phyloP scores from a whole-genome alignment of 176 grass and related monocot species.

The Coix lacrymajobi region DNA sequence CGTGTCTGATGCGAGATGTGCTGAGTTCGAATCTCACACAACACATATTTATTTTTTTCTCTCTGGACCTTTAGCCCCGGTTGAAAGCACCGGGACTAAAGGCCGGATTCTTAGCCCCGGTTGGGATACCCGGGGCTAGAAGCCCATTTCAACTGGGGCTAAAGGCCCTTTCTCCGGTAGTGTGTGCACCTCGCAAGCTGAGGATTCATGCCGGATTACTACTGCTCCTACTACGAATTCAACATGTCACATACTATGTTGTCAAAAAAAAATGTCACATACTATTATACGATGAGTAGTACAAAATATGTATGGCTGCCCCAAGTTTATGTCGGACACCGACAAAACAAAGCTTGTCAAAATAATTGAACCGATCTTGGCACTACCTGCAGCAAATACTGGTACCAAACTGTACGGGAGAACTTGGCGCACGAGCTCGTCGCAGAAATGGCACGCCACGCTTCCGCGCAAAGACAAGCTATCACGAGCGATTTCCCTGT shows the following conservation, averaged over 20 bases:
- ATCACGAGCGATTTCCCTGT: conserved; percentile 23
- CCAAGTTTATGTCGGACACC: not conserved
- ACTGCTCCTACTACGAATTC: not conserved
- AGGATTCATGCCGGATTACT: not conserved
- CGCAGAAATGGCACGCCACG: not conserved
- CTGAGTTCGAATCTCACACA: too few species aligned
- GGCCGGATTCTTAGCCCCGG: too few species aligned
- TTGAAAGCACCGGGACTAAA: too few species aligned
- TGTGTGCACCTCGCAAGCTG: not conserved
- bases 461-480: not conserved
- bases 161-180: too few species aligned
- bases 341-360: conserved; percentile 14
- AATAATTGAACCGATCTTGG: conserved; percentile 14
- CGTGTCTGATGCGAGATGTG: too few species aligned
- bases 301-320: not conserved
- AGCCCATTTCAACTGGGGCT: too few species aligned
- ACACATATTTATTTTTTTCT: too few species aligned
- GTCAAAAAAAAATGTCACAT: too few species aligned
- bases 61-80: too few species aligned
- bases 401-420: not conserved
- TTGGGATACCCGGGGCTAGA: too few species aligned
- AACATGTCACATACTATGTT: not conserved
- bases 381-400: not conserved
- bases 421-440: conserved; percentile 2
- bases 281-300: not conserved